Base-by-base conservation (phyloP, 73 alveolate species). In the Breviolum minutum region DNA sequence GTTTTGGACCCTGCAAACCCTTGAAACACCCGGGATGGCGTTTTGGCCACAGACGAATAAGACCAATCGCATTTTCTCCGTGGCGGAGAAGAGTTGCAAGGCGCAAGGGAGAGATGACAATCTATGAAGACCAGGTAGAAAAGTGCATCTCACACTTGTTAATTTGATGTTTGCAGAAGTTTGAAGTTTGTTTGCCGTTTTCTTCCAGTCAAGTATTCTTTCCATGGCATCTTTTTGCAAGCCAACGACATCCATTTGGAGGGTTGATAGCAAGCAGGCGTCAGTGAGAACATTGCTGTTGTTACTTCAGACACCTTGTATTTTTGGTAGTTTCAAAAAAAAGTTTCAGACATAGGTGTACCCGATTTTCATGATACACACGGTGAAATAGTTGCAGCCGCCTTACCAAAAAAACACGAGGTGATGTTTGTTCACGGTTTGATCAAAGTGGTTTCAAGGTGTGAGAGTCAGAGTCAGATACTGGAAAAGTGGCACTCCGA, bases 41-140 rank as follows among this genome's bases (percentile, higher is more conserved):
- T 11, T 66, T 66, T 11, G 74, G 24, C 17, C 74, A 66, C 32
- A 90, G 88, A 87, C 82, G 61, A 90, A 90, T 32, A 62, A 79
- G 30, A 73, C 97, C 30, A 60, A 63, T 14, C 61, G 63, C 40
- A 48, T 22, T 64, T 90, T 90, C 83, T 29, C 73, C 60, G 97
- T 90, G 74, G 32, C 97, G 17, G 97, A 90, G 63, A 90, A 90
- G 76, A 22, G 88, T 20, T 77, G 76, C 70, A 90, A 90, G 97
- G 97, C 88, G 24, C 61, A 40, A 48, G 22, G 30, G 63, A 40
- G 54, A 40, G 54, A 40, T 40, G 54, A 40, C 54, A n/a, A n/a
- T n/a, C n/a, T 54, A 26, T 19, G 84, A 69, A 24, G 19, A 69
- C 26, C 19, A 74, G 0, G 48, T 24, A 74, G 27, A 11, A 26